Conservation (phyloP, 352 stramenopile species). For the Pythium insidiosum region DNA sequence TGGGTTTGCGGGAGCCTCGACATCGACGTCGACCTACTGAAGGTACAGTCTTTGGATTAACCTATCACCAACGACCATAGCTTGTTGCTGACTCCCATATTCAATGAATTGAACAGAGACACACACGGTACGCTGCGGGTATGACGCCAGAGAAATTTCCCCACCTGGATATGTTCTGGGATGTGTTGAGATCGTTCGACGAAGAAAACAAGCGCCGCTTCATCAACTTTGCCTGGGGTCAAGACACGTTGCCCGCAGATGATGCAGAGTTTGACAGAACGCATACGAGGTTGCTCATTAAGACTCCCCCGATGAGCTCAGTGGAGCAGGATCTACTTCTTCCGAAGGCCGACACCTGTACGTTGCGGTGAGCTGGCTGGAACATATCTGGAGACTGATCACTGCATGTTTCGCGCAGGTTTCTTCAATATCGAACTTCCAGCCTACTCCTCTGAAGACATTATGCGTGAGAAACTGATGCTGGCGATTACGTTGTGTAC, state of each 20-base stretch:
- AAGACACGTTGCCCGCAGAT: slow-evolving; percentile 66
- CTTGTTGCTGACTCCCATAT: slow-evolving; percentile 20
- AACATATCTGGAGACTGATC: too few relatives aligned
- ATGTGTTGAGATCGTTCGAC: slow-evolving; percentile 42
- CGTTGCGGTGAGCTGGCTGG: not conserved
- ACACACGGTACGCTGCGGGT: slow-evolving; percentile 72
- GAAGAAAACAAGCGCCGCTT: slow-evolving; percentile 77
- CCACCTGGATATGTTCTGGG: slow-evolving; percentile 76
- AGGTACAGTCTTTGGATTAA: slow-evolving; percentile 22
- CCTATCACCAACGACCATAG: too few relatives aligned
- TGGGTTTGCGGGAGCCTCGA: slow-evolving; percentile 73
- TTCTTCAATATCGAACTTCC: slow-evolving; percentile 85
- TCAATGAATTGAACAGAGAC: slow-evolving; percentile 27
- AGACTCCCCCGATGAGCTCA: slow-evolving; percentile 31
- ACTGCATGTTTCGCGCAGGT: too few relatives aligned
- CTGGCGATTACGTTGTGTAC: slow-evolving; percentile 73
- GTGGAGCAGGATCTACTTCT: slow-evolving; percentile 44
- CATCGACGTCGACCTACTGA: slow-evolving; percentile 66
- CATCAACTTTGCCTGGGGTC: slow-evolving; percentile 82
- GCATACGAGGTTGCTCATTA: slow-evolving; percentile 66
- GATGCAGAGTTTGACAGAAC: slow-evolving; percentile 78
- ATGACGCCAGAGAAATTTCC: slow-evolving; percentile 66
- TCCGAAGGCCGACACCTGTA: slow-evolving; percentile 74
- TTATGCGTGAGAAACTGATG: slow-evolving; percentile 64
- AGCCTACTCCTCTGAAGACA: slow-evolving; percentile 57